Evolutionary conservation across 2,329 filamentous ascomycete species (phyloP).

Genomic region (Apiospora arundinis): DNA sequence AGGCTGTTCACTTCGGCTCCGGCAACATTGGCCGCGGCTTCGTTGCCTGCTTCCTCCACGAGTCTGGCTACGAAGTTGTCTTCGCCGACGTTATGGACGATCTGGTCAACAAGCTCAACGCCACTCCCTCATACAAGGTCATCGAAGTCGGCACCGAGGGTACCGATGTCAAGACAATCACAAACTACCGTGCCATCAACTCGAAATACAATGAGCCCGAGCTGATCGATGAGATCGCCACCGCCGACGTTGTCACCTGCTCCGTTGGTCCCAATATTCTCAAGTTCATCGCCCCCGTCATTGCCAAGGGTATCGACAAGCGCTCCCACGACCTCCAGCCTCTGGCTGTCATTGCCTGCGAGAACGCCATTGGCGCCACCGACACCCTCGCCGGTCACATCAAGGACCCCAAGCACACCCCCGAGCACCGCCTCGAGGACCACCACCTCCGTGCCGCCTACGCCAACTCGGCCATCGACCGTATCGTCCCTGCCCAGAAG

Average conservation of each 20-base stretch:
- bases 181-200: constrained; percentile 97
- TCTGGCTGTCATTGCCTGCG: constrained; percentile 92
- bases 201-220: constrained; percentile 84
- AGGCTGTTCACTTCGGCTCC: constrained; percentile 82
- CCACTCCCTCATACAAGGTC: constrained; percentile 80
- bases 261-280: constrained; percentile 96
- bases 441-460: constrained; percentile 82
- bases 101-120: constrained; percentile 81
- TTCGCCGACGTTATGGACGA: constrained; percentile 92
- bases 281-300: constrained; percentile 93
- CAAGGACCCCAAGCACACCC: constrained; percentile 75
- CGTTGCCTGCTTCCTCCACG: constrained; percentile 89
- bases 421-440: constrained; percentile 68
- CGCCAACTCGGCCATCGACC: constrained; percentile 97
- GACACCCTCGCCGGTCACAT: constrained; percentile 85
- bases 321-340: constrained; percentile 70
- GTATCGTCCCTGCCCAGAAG: constrained; percentile 93
- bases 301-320: constrained; percentile 89
- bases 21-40: constrained; percentile 89
- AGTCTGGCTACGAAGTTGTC: constrained; percentile 93
- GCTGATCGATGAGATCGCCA: constrained; percentile 83
- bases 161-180: constrained; percentile 81
- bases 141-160: constrained; percentile 90
- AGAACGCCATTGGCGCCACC: constrained; percentile 96
- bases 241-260: constrained; percentile 91